phyloP scores from a whole-genome alignment of 73 alveolate genomes.

The Paramecium tetraurelia region DNA sequence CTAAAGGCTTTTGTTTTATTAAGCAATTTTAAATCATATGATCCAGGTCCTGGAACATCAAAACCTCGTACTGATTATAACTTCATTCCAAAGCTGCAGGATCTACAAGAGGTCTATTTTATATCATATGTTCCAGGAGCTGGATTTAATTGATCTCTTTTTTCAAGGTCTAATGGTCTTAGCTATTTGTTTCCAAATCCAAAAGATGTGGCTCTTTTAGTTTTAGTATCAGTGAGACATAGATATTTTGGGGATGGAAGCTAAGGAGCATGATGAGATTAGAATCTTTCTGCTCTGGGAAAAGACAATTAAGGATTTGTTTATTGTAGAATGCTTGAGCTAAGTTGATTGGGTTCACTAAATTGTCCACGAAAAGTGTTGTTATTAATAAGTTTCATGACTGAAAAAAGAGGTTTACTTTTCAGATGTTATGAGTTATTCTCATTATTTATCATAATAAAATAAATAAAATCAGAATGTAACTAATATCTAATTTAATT shows the following conservation, averaged over 20 bases:
- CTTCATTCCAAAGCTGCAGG: background rate
- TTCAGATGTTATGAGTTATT: background rate
- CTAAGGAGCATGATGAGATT: background rate
- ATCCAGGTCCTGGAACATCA: conserved; percentile 50
- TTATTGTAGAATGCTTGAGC: background rate
- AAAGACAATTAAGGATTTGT: background rate
- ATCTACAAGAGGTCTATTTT: background rate
- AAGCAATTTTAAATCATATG: background rate
- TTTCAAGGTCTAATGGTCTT: background rate
- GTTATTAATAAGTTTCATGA: background rate
- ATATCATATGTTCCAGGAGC: conserved; percentile 37
- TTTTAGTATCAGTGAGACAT: background rate
- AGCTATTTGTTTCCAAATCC: background rate
- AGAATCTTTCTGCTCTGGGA: conserved; percentile 39
- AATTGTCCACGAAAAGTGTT: background rate
- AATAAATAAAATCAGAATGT: background rate
- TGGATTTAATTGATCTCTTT: conserved; percentile 40
- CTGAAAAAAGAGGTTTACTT: background rate
- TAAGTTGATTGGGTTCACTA: conserved; percentile 1
- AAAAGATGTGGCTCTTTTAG: conserved; percentile 27
- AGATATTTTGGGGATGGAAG: background rate
- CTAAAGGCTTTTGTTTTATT: background rate
- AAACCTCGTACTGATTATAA: background rate
- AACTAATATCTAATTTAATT: background rate
- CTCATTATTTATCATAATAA: background rate